Conservation (phyloP, 257 asterid species). For the Solanum tarapatanum region DNA sequence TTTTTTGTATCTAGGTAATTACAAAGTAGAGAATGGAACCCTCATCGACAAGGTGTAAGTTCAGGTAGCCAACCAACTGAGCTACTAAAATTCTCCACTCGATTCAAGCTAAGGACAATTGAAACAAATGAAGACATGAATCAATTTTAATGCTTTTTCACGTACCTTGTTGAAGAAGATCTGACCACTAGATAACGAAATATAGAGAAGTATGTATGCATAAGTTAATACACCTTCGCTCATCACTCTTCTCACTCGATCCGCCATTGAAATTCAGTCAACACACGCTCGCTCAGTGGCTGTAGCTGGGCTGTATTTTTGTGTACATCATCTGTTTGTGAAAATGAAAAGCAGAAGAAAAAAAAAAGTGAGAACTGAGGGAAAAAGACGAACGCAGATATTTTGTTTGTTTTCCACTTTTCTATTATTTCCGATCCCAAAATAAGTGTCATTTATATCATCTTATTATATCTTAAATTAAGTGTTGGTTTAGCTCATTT, state of each 20-base stretch:
- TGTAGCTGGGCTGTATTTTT: neutral
- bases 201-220: slow-evolving; percentile 51
- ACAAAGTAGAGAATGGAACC: neutral
- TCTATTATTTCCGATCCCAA: neutral
- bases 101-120: neutral
- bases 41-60: neutral
- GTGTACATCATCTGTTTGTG: neutral
- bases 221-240: slow-evolving; percentile 49
- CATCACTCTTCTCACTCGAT: slow-evolving; percentile 37
- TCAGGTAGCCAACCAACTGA: neutral
- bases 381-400: neutral
- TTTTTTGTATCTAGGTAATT: no score
- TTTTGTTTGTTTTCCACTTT: neutral
- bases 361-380: neutral
- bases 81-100: neutral
- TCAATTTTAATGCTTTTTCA: neutral
- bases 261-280: slow-evolving; percentile 29
- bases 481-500: no score
- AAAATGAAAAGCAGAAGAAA: neutral
- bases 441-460: neutral
- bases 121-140: neutral
- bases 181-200: neutral
- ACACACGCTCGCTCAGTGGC: neutral
- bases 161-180: slow-evolving; percentile 55
- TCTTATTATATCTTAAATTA: no score